Evolutionary conservation across 2,329 filamentous ascomycete genomes (phyloP).

Genomic region (Chaetomium strumarium): DNA sequence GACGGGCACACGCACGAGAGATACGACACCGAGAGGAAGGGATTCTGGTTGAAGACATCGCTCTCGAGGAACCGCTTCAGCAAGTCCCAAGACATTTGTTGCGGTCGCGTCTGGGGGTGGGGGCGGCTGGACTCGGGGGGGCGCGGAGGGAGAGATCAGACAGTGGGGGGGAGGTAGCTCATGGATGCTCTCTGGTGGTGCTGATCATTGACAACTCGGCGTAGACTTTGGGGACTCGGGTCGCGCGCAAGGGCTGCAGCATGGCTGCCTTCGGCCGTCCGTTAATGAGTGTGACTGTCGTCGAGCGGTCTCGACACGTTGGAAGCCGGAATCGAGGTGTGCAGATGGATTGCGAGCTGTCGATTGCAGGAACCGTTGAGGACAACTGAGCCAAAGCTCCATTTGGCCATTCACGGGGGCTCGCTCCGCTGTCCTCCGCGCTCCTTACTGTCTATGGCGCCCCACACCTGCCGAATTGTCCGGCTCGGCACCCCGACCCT

Average conservation of each 20-base stretch:
- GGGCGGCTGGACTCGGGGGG: slow-evolving; percentile 10
- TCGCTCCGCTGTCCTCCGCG: slow-evolving; percentile 11
- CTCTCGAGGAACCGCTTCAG: slow-evolving; percentile 87
- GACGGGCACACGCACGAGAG: slow-evolving; percentile 63
- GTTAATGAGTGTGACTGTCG: not conserved
- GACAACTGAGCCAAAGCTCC: slow-evolving; percentile 22
- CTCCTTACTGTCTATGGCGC: slow-evolving; percentile 4
- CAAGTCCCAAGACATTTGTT: slow-evolving; percentile 67
- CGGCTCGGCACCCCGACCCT: slow-evolving; percentile 12
- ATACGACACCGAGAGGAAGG: slow-evolving; percentile 82
- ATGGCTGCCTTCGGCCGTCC: slow-evolving; percentile 10
- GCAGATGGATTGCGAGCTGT: not conserved
- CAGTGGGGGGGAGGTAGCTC: slow-evolving; percentile 19
- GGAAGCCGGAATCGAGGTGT: not conserved
- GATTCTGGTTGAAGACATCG: slow-evolving; percentile 89
- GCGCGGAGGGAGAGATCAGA: slow-evolving; percentile 13
- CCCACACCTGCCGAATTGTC: slow-evolving; percentile 22
- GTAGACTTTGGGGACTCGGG: slow-evolving; percentile 6
- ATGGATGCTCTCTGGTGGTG: slow-evolving; percentile 3
- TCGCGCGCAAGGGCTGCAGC: slow-evolving; percentile 14
- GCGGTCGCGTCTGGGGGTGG: slow-evolving; percentile 11
- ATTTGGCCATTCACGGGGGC: slow-evolving; percentile 18
- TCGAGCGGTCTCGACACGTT: not conserved
- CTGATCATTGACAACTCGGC: slow-evolving; percentile 10
- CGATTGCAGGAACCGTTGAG: slow-evolving; percentile 8